Evolutionary conservation across 768 basidiomycete species (phyloP).

Genomic region (Podaxis mareebaensis): DNA sequence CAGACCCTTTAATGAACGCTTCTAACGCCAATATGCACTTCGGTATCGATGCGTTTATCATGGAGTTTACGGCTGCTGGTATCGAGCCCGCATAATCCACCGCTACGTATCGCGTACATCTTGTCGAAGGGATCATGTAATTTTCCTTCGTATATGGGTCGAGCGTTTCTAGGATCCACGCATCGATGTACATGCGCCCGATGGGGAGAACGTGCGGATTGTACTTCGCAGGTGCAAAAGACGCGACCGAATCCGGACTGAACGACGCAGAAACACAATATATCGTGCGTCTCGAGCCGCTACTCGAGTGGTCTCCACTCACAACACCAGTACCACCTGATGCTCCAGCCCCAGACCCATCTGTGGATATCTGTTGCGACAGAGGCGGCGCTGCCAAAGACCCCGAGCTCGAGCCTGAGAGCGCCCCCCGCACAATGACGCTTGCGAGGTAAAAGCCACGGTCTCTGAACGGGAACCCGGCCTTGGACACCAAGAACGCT

Average conservation of each 20-base stretch:
- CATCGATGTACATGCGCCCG: slow-evolving; percentile 85
- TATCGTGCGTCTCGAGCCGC: slow-evolving; percentile 58
- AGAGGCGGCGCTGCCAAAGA: slow-evolving; percentile 21
- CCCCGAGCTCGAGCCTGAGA: slow-evolving; percentile 22
- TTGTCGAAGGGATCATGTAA: slow-evolving; percentile 90
- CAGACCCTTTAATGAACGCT: slow-evolving; percentile 56
- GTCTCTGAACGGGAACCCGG: slow-evolving; percentile 88
- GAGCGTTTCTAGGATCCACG: slow-evolving; percentile 95
- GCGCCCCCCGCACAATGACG: slow-evolving; percentile 62
- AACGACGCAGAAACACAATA: slow-evolving; percentile 86
- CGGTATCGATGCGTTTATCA: slow-evolving; percentile 80
- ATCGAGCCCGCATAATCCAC: slow-evolving; percentile 87
- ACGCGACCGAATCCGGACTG: slow-evolving; percentile 58
- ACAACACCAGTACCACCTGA: slow-evolving; percentile 1
- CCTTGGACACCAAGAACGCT: slow-evolving; percentile 69
- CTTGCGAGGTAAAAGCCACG: slow-evolving; percentile 83
- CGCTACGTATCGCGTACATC: slow-evolving; percentile 81
- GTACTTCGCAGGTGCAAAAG: slow-evolving; percentile 66
- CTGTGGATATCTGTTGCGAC: slow-evolving; percentile 44
- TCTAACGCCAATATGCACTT: slow-evolving; percentile 75
- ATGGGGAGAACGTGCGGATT: slow-evolving; percentile 75
- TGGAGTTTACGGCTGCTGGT: slow-evolving; percentile 81
- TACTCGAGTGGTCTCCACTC: slow-evolving; percentile 24
- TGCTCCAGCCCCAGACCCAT: slow-evolving; percentile 32
- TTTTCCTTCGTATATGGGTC: slow-evolving; percentile 95